Evolutionary conservation across 2,329 filamentous ascomycete genomes (phyloP).

Genomic region (Fusarium keratoplasticum): DNA sequence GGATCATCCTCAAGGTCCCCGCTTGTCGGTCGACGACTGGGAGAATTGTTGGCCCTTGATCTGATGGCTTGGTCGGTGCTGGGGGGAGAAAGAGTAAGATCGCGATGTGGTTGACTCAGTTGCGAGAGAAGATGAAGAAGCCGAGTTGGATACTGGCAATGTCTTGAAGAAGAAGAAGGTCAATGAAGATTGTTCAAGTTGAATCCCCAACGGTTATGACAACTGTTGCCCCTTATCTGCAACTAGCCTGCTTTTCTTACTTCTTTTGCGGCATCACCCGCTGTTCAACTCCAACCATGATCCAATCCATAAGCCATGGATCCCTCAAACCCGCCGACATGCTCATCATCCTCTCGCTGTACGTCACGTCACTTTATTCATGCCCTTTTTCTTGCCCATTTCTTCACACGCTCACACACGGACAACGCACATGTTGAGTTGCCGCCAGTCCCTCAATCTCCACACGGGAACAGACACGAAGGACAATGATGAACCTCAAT

Average conservation of each 20-base stretch:
- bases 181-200: not conserved
- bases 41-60: conserved; percentile 25
- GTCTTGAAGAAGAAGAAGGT: not conserved
- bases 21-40: conserved; percentile 27
- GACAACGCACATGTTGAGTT: not conserved
- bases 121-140: not conserved
- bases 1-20: conserved; percentile 27
- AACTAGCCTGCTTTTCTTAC: not conserved
- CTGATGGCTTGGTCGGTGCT: conserved; percentile 9
- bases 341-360: conserved; percentile 8
- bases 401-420: not conserved
- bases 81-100: conserved; percentile 8
- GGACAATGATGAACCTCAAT: conserved; percentile 11
- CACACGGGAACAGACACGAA: conserved; percentile 8
- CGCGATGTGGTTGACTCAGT: conserved; percentile 9
- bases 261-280: not conserved
- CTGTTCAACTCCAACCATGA: not conserved
- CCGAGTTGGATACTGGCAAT: not conserved
- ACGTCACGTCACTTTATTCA: conserved; percentile 29
- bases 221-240: not conserved
- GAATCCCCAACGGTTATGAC: not conserved
- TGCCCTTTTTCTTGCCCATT: not conserved
- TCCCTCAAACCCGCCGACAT: not conserved
- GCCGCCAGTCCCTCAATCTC: conserved; percentile 10
- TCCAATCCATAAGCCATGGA: conserved; percentile 1